Conservation (phyloP, 805 yeast genomes). For the Grigorovia yakushimaensis region DNA sequence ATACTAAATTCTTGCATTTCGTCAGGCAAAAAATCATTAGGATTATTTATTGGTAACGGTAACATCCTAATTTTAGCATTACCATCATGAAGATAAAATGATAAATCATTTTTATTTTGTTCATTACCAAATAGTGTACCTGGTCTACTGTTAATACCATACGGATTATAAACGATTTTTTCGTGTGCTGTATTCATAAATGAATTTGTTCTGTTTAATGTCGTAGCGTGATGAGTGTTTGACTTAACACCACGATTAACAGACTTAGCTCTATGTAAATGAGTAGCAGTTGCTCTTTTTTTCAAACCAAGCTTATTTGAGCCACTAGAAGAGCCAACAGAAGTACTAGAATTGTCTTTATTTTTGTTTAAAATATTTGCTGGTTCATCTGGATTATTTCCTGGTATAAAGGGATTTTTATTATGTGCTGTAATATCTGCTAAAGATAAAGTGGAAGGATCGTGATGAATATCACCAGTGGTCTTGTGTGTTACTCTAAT, state of each 20-base stretch:
- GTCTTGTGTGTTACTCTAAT: slow-evolving; percentile 10
- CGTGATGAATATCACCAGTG: slow-evolving; percentile 5
- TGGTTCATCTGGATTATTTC: neutral
- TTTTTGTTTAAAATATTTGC: neutral
- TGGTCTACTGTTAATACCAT: slow-evolving; percentile 32
- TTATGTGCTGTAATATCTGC: slow-evolving; percentile 23
- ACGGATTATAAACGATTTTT: slow-evolving; percentile 51
- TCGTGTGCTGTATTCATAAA: slow-evolving; percentile 20
- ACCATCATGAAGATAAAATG: slow-evolving; percentile 30
- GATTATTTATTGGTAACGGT: slow-evolving; percentile 54
- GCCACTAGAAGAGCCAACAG: slow-evolving; percentile 1
- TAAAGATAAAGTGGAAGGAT: slow-evolving; percentile 20
- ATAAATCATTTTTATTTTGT: slow-evolving; percentile 14
- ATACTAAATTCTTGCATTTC: slow-evolving; percentile 40
- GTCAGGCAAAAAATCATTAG: slow-evolving; percentile 51
- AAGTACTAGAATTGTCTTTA: slow-evolving; percentile 1
- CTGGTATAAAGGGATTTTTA: slow-evolving; percentile 22
- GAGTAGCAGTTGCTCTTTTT: slow-evolving; percentile 2
- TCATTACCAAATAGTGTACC: slow-evolving; percentile 9
- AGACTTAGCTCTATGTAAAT: slow-evolving; percentile 8
- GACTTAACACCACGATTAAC: slow-evolving; percentile 8
- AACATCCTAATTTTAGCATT: slow-evolving; percentile 37
- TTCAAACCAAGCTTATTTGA: slow-evolving; percentile 1
- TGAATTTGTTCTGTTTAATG: neutral
- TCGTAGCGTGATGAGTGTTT: neutral